These are phyloP conservation scores for Coriaria nepalensis DNA, from an alignment of 306 rosid species.

Conservation along the genomic window DNA sequence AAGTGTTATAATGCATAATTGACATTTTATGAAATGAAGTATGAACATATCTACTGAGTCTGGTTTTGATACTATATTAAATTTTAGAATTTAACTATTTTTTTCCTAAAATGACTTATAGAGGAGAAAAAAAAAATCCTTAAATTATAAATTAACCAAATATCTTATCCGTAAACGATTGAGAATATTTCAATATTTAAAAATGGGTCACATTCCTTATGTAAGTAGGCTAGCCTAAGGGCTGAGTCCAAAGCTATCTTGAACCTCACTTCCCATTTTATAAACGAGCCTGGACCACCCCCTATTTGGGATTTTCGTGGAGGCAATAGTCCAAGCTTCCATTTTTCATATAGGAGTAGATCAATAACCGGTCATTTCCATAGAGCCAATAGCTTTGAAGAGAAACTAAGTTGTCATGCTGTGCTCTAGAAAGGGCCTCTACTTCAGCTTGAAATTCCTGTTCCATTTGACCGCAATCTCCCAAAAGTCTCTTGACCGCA, in stretches of 20 bases:
- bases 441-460: slow-evolving; percentile 81
- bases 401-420: slow-evolving; percentile 73
- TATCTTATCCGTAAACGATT: too few relatives aligned
- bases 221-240: slow-evolving; percentile 61
- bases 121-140: too few relatives aligned
- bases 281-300: slow-evolving; percentile 18
- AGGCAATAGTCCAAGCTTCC: slow-evolving; percentile 84
- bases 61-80: too few relatives aligned
- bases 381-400: slow-evolving; percentile 66
- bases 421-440: slow-evolving; percentile 83
- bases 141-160: too few relatives aligned
- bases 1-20: too few relatives aligned
- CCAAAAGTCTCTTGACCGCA: slow-evolving; percentile 69
- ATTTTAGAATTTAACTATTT: too few relatives aligned
- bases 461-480: slow-evolving; percentile 83
- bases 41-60: too few relatives aligned
- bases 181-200: too few relatives aligned
- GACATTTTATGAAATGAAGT: too few relatives aligned
- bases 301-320: slow-evolving; percentile 46
- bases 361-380: slow-evolving; percentile 51
- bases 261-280: slow-evolving; percentile 59
- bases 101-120: too few relatives aligned
- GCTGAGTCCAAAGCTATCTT: slow-evolving; percentile 68
- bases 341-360: slow-evolving; percentile 74
- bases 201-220: slow-evolving; percentile 65